Conservation (phyloP, 306 rosid species). For the Sophora flavescens region DNA sequence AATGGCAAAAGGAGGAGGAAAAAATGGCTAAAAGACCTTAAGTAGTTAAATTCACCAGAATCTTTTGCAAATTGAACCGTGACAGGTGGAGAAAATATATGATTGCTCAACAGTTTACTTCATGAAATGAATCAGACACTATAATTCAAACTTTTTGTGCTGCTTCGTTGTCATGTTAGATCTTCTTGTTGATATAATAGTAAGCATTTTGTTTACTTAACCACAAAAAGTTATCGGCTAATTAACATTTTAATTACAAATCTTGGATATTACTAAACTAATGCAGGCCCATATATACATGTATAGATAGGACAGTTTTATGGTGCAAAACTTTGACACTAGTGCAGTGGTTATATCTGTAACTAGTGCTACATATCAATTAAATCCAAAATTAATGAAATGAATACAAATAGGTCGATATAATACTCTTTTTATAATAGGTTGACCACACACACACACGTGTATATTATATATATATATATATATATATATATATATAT, state of each 20-base stretch:
- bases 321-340: no score
- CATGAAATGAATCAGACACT: not conserved
- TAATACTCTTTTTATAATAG: no score
- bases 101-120: not conserved
- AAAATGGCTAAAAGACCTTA: not conserved
- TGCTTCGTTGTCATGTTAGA: constrained; percentile 15
- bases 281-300: no score
- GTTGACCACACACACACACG: no score
- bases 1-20: not conserved
- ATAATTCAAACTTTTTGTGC: not conserved
- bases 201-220: not conserved
- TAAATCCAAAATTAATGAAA: no score
- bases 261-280: no score
- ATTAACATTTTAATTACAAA: no score
- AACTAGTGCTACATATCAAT: no score
- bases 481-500: no score
- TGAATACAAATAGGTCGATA: no score
- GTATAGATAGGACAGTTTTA: not conserved
- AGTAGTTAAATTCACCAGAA: not conserved
- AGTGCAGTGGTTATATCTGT: no score
- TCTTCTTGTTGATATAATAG: not conserved
- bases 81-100: not conserved
- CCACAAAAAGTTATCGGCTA: not conserved
- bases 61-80: not conserved
- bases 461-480: no score